phyloP scores from a whole-genome alignment of 202 grass and related monocot genomes.

The Digitaria exilis region DNA sequence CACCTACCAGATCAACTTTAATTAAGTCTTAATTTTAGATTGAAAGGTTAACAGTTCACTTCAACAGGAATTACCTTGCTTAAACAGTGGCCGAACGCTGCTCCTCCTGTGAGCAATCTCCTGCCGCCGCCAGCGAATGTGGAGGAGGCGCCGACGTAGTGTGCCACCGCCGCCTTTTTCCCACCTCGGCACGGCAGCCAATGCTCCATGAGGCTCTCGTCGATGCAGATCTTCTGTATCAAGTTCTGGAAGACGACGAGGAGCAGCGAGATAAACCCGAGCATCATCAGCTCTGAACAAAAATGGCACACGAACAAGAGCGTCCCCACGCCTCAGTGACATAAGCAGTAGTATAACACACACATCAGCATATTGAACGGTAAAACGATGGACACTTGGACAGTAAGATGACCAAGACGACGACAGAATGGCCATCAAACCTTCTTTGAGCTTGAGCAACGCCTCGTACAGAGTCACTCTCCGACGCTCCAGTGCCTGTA shows the following conservation, averaged over 20 bases:
- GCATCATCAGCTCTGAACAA: slow-evolving; percentile 85
- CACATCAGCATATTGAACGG: not conserved
- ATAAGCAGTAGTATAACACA: not conserved
- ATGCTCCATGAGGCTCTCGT: slow-evolving; percentile 48
- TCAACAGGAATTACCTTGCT: slow-evolving; percentile 50
- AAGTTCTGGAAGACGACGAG: slow-evolving; percentile 63
- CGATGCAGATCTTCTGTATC: slow-evolving; percentile 71
- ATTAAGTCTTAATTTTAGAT: too few relatives aligned
- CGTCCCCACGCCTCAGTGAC: not conserved
- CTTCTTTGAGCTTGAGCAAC: slow-evolving; percentile 90
- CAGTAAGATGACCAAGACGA: not conserved
- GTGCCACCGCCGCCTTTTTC: not conserved
- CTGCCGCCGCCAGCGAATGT: slow-evolving; percentile 12
- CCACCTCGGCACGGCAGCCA: slow-evolving; percentile 51
- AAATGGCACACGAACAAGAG: not conserved
- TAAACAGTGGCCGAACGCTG: slow-evolving; percentile 37
- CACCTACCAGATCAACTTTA: too few relatives aligned
- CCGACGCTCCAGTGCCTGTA: slow-evolving; percentile 51
- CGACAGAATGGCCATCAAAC: slow-evolving; percentile 22
- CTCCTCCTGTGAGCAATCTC: slow-evolving; percentile 48
- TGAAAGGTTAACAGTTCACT: too few relatives aligned
- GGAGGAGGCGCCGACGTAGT: slow-evolving; percentile 20
- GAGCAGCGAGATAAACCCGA: slow-evolving; percentile 89
- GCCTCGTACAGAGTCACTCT: slow-evolving; percentile 76
- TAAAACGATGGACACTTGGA: not conserved